These are phyloP conservation scores for Danielozyma ontarioensis DNA, from an alignment of 805 yeast species.

Conservation along the genomic window DNA sequence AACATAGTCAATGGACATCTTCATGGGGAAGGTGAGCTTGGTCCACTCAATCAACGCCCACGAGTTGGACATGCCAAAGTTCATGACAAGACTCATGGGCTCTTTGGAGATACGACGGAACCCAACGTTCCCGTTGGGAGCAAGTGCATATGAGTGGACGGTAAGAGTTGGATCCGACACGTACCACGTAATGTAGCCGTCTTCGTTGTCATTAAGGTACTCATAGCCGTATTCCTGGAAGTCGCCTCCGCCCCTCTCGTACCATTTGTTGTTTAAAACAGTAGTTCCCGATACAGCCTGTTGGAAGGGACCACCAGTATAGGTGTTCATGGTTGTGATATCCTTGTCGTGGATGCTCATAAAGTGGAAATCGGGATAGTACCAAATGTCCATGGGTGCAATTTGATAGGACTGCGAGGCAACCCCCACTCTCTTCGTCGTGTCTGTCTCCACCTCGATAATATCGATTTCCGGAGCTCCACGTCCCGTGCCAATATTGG, in stretches of 20 bases:
- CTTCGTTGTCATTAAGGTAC: conserved; percentile 59
- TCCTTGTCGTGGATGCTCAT: conserved; percentile 65
- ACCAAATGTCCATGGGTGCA: conserved; percentile 97
- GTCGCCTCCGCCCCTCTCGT: conserved; percentile 51
- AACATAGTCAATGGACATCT: conserved; percentile 76
- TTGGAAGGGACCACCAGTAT: conserved; percentile 90
- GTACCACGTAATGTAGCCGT: conserved; percentile 81
- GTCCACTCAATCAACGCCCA: conserved; percentile 97
- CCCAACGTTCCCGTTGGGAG: conserved; percentile 87
- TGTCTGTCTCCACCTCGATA: conserved; percentile 75
- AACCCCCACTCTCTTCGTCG: conserved; percentile 48
- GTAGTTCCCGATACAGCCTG: conserved; percentile 86
- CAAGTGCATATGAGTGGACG: conserved; percentile 65
- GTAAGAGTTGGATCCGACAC: conserved; percentile 74
- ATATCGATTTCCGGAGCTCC: conserved; percentile 97
- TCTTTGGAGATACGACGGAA: conserved; percentile 81
- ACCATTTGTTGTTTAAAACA: conserved; percentile 78
- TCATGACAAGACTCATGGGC: conserved; percentile 87
- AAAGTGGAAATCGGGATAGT: conserved; percentile 80
- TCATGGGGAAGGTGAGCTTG: conserved; percentile 68
- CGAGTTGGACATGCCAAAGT: conserved; percentile 82
- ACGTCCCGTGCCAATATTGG: conserved; percentile 81
- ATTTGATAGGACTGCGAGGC: conserved; percentile 91
- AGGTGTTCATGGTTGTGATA: conserved; percentile 76
- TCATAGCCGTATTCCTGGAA: conserved; percentile 79